A percentile compares a stretch with the other conserved stretches of the same genome.
phyloP scores from a whole-genome alignment of 2,329 filamentous ascomycete genomes.

The Scedosporium apiospermum region DNA sequence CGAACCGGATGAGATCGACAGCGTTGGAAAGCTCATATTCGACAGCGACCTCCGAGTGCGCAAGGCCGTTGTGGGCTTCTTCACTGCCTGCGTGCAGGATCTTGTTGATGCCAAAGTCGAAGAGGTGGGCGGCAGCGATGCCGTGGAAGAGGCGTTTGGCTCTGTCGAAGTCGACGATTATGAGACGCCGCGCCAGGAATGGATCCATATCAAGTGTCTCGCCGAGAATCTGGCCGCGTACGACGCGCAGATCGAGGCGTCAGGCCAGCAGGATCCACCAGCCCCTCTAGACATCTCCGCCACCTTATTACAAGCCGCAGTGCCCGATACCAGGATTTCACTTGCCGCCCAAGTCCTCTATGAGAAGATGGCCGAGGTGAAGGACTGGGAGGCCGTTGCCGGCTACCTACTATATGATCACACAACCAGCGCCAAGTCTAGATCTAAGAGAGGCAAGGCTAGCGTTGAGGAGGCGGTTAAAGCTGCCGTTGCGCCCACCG shows the following conservation, averaged over 20 bases:
- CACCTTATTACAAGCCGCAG: slow-evolving; percentile 50
- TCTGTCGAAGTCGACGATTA: slow-evolving; percentile 66
- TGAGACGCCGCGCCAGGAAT: slow-evolving; percentile 66
- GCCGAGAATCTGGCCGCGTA: slow-evolving; percentile 77
- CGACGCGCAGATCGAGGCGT: slow-evolving; percentile 58
- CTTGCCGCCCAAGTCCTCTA: slow-evolving; percentile 80
- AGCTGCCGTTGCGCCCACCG: slow-evolving; percentile 60
- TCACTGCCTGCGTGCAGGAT: slow-evolving; percentile 78
- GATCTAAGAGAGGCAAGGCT: slow-evolving; percentile 35
- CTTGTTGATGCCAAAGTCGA: slow-evolving; percentile 71
- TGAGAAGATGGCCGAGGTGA: slow-evolving; percentile 69
- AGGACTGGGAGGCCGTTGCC: slow-evolving; percentile 79
- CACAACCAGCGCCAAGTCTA: slow-evolving; percentile 49
- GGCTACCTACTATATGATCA: slow-evolving; percentile 92
- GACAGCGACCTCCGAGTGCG: slow-evolving; percentile 77
- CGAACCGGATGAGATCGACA: slow-evolving; percentile 85
- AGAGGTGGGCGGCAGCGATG: slow-evolving; percentile 72
- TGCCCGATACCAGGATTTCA: slow-evolving; percentile 72
- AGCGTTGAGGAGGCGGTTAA: slow-evolving; percentile 57
- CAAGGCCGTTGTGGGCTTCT: slow-evolving; percentile 84
- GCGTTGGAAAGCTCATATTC: slow-evolving; percentile 78
- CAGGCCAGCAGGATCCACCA: slow-evolving; percentile 34
- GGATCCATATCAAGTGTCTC: slow-evolving; percentile 87
- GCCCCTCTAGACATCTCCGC: slow-evolving; percentile 40
- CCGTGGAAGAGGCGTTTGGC: slow-evolving; percentile 63